Percentiles rank a stretch among this genome's conserved stretches.
Conservation (phyloP, 148 eudicot species). For the Rhododendron henanense region DNA sequence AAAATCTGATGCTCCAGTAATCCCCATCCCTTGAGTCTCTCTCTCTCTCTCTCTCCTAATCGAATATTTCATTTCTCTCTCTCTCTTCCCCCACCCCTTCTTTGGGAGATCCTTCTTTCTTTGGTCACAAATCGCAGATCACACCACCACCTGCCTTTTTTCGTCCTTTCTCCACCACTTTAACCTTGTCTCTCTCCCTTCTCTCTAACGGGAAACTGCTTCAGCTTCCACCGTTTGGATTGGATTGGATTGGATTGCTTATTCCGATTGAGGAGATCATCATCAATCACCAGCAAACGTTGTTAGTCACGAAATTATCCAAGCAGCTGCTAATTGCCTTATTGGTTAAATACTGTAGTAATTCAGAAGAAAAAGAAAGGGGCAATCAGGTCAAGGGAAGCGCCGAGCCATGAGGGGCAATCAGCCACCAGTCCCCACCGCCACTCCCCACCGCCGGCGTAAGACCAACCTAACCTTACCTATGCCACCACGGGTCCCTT, state of each 20-base stretch:
- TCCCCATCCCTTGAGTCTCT: neutral
- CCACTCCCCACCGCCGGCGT: slow-evolving; percentile 12
- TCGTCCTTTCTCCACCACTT: neutral
- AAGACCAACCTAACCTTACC: slow-evolving; percentile 60
- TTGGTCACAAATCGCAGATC: neutral
- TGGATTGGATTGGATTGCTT: slow-evolving; percentile 1
- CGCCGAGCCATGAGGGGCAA: slow-evolving; percentile 19
- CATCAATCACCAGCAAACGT: neutral
- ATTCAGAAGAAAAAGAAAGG: neutral
- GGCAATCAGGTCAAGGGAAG: neutral
- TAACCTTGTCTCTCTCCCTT: neutral
- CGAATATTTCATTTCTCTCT: neutral
- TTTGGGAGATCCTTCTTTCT: neutral
- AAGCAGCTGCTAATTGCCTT: neutral
- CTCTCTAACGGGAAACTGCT: neutral
- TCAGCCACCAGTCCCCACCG: slow-evolving; percentile 15
- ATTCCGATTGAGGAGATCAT: neutral
- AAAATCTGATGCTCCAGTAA: neutral
- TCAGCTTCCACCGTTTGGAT: neutral
- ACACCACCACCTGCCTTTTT: neutral
- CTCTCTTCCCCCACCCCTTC: neutral
- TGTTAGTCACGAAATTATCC: neutral
- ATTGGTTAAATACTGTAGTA: neutral
- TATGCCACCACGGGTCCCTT: slow-evolving; percentile 42
- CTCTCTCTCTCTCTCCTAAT: neutral